Conservation (phyloP, 768 basidiomycete species). For the Tremella fuciformis region DNA sequence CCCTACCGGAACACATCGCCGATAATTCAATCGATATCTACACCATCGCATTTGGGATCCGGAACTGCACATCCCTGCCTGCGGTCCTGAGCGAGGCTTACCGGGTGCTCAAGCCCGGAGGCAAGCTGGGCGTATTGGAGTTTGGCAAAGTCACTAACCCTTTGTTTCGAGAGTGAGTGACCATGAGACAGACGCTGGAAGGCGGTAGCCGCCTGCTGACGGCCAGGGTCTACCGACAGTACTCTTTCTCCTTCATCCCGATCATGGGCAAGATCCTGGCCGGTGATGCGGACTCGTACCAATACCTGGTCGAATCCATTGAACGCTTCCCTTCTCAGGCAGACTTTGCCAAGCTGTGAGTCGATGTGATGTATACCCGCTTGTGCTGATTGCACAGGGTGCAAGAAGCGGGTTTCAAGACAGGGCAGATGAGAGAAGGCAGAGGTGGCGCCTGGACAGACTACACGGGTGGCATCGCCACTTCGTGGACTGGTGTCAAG, state of each 20-base stretch:
- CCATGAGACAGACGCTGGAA: neutral
- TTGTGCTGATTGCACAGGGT: conserved; percentile 32
- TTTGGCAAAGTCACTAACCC: conserved; percentile 92
- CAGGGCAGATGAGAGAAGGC: conserved; percentile 52
- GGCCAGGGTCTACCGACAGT: conserved; percentile 81
- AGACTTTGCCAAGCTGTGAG: conserved; percentile 77
- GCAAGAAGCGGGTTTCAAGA: conserved; percentile 52
- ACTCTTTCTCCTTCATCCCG: conserved; percentile 94
- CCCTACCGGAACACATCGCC: conserved; percentile 65
- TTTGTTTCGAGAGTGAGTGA: conserved; percentile 72
- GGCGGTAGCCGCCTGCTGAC: neutral
- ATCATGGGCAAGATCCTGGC: conserved; percentile 94
- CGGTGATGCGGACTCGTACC: conserved; percentile 89
- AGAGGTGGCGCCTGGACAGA: conserved; percentile 53
- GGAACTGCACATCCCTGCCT: conserved; percentile 91
- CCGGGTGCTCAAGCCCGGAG: conserved; percentile 93
- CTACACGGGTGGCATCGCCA: conserved; percentile 52
- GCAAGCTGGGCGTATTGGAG: conserved; percentile 90
- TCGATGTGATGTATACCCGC: neutral
- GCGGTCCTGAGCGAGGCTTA: conserved; percentile 83
- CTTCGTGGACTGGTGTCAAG: conserved; percentile 48
- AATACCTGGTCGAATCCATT: conserved; percentile 97
- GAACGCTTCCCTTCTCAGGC: conserved; percentile 84
- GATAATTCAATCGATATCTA: conserved; percentile 89
- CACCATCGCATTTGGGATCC: conserved; percentile 97